Conservation (phyloP, 768 basidiomycete species). For the Psilocybe sp. region DNA sequence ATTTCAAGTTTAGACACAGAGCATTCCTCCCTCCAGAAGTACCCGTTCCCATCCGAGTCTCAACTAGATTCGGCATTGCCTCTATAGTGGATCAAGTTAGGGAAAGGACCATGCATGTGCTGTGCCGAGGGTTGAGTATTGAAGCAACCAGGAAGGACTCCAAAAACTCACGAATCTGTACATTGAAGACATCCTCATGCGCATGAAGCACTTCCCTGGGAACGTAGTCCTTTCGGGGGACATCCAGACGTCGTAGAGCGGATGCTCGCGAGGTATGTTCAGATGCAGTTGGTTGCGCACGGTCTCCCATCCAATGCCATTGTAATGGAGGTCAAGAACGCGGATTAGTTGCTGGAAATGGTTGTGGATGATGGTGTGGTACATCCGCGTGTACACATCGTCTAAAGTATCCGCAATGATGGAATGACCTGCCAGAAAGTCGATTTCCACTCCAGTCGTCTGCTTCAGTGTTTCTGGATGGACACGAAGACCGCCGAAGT, state of each 20-base stretch:
- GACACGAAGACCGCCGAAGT: constrained; percentile 55
- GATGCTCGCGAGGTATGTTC: constrained; percentile 44
- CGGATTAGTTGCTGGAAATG: constrained; percentile 60
- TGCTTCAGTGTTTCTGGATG: constrained; percentile 47
- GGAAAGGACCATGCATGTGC: constrained; percentile 55
- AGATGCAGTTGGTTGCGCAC: constrained; percentile 42
- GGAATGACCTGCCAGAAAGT: constrained; percentile 45
- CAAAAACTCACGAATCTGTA: constrained; percentile 47
- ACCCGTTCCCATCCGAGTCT: no score
- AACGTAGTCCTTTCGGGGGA: constrained; percentile 44
- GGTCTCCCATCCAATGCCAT: constrained; percentile 31
- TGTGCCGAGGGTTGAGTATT: constrained; percentile 15
- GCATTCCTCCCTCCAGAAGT: no score
- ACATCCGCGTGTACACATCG: constrained; percentile 56
- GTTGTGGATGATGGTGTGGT: constrained; percentile 58
- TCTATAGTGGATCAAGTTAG: constrained; percentile 51
- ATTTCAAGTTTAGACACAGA: no score
- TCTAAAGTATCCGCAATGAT: constrained; percentile 49
- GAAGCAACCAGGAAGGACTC: neutral
- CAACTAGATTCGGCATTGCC: constrained; percentile 17
- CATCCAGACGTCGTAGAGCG: constrained; percentile 49
- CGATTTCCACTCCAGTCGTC: constrained; percentile 48
- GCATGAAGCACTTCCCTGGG: constrained; percentile 54
- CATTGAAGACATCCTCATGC: constrained; percentile 57
- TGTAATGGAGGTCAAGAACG: constrained; percentile 55